Percentiles rank a stretch among this genome's conserved stretches.
phyloP scores from a whole-genome alignment of 75 land plant species.

The Sequoiadendron giganteum region DNA sequence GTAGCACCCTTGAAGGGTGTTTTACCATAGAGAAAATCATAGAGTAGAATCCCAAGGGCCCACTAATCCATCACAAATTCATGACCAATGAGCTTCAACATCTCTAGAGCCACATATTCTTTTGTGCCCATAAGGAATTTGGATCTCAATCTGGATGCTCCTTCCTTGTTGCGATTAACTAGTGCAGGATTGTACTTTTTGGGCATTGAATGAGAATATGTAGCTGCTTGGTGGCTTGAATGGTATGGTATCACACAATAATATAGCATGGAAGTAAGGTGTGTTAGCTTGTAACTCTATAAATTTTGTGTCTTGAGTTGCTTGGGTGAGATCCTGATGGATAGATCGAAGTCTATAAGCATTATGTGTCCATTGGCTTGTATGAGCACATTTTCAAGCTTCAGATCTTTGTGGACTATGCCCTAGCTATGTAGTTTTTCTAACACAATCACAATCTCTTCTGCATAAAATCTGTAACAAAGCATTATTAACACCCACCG shows the following conservation, averaged over 20 bases:
- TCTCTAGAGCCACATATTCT: constrained; percentile 86
- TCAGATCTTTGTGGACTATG: constrained; percentile 19
- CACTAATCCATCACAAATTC: constrained; percentile 89
- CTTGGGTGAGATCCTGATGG: not conserved
- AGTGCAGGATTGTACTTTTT: too few species aligned
- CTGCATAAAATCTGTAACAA: constrained; percentile 12
- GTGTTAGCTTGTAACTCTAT: too few species aligned
- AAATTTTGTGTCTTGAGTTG: not conserved
- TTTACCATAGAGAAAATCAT: constrained; percentile 70
- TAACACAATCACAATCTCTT: constrained; percentile 8
- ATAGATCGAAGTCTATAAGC: constrained; percentile 8
- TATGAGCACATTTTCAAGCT: constrained; percentile 7
- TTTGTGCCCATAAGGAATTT: constrained; percentile 62
- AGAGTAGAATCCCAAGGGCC: constrained; percentile 72
- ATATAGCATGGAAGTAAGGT: not conserved
- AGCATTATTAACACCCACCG: not conserved
- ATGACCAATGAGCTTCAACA: constrained; percentile 70
- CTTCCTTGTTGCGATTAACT: not conserved
- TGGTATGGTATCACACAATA: not conserved
- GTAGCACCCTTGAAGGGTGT: constrained; percentile 71
- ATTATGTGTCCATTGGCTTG: not conserved
- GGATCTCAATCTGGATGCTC: not conserved
- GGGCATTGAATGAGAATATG: too few species aligned
- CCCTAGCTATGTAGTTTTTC: constrained; percentile 11
- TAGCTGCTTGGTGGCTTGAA: not conserved